Percentiles rank a stretch among this genome's conserved stretches.
These are phyloP conservation scores for Moesziomyces parantarcticus DNA, from an alignment of 1,284 basidiomycete genomes.

Conservation along the genomic window DNA sequence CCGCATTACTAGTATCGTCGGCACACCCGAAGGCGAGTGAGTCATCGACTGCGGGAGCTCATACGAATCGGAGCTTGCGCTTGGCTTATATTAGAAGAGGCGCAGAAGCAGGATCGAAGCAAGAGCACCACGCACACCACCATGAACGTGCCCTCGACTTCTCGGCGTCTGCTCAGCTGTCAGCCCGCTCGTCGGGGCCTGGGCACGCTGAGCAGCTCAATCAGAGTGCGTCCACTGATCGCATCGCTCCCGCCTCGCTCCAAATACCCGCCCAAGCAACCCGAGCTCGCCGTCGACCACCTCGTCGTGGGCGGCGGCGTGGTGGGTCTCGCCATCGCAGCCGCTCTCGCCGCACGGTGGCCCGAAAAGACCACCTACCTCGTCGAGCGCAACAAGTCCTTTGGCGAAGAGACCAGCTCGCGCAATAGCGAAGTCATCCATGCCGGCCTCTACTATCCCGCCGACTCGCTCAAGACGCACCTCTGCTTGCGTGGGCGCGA, in stretches of 20 bases:
- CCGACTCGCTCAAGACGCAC: conserved; percentile 83
- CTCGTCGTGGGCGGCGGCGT: conserved; percentile 92
- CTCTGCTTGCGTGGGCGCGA: conserved; percentile 88
- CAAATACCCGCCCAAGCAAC: conserved; percentile 66
- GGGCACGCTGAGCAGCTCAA: conserved; percentile 13
- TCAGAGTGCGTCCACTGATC: conserved; percentile 28
- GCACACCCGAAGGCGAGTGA: neutral
- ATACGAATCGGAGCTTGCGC: neutral
- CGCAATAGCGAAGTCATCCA: conserved; percentile 97
- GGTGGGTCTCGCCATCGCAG: conserved; percentile 87
- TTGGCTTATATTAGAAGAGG: too few relatives aligned
- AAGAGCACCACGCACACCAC: neutral
- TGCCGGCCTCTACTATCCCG: conserved; percentile 79
- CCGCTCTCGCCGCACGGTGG: conserved; percentile 77
- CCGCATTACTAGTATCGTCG: neutral
- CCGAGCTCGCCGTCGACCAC: conserved; percentile 84
- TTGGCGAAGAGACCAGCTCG: conserved; percentile 71
- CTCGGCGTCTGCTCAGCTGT: neutral
- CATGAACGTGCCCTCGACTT: conserved; percentile 8
- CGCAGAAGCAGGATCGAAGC: too few relatives aligned
- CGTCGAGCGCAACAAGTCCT: conserved; percentile 78
- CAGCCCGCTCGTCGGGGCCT: conserved; percentile 10
- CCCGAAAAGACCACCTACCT: conserved; percentile 82
- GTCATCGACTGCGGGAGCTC: neutral
- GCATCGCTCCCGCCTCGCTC: conserved; percentile 42